Base-by-base conservation (phyloP, 805 yeast genomes). In the Schwanniomyces polymorphus region DNA sequence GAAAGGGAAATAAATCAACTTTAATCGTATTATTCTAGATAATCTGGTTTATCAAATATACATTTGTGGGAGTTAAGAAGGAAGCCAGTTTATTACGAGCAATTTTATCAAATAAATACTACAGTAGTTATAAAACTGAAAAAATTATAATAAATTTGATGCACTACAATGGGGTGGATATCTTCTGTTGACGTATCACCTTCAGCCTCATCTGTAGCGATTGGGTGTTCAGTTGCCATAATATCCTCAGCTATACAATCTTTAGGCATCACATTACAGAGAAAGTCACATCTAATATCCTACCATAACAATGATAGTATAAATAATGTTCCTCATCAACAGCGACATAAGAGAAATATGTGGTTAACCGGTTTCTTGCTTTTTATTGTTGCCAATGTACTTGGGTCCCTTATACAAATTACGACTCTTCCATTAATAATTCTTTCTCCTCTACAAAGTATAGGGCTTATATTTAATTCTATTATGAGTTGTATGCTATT, bases 401-500 rank as follows among this genome's bases (percentile, higher is more conserved):
- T 89, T 35, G 97, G 97, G 1, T 85, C 94, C 2, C 73, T 86
- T 16, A 85, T 90, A 25, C 97, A 91, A 66, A 82, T 91, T 33
- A 81, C 94, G 1, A 86, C 96, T 2, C 70, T 90, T 37, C 97
- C 97, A 0, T 70, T 91, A 49, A 85, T 89, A 38, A 77, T 91
- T 2, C 64, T 90, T 48, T 84, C 91, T 21, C 96, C 97, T 0
- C 67, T 90, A 45, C 97, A 90, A 61, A 89, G 95, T 23, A 81
- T 85, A 21, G 96, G 97, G 0, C 74, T 91, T n/a, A 91, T 90
- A 2, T 90, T 91, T 74, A 91, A 91, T 64, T 81, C 94, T 0
- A 64, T 88, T 1, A 80, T 72, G 38, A 68, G 89, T 57, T 88
- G 94, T 38, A 63, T 86, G 16, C 47, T 88, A 9, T 65, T 90